Base-by-base conservation (phyloP, 768 basidiomycete genomes). In the Suillus clintonianus region DNA sequence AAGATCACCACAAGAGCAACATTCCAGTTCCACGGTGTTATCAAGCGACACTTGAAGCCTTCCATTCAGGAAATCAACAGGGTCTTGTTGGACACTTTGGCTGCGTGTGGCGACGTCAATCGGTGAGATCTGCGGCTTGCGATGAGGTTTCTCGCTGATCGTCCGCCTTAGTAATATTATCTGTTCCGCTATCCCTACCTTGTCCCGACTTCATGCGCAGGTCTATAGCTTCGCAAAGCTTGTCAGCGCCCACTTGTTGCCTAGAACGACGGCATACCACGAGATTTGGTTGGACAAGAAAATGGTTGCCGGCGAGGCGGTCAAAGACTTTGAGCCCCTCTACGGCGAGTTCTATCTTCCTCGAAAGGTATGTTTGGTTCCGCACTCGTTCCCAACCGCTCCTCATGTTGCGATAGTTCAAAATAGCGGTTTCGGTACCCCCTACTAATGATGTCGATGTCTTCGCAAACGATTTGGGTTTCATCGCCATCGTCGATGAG, bases 221-320 rank as follows among this genome's bases (percentile, higher is more conserved):
- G 94, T 95, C 15, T 94, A 87, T 71, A 83, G 89, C 43, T 97
- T 98, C 70, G 85, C 94, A 2, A 94, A 90, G 71, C 81, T 82
- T 63, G 85, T 96, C 71, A 95, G 94, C 77, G 86, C 89, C 64
- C 89, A 92, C 71, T 85, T 99, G 47, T 82, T 97, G 39, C 97
- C 97, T 24, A 84, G 88, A 51, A 98, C 96, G 5, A 87, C 88
- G 5, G 97, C 97, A 6, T 99, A 99, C 75, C 94, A 98, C 73
- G 97, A 99, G 78, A 99, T 99, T 66, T 99, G 97, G 97, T 82
- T 99, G 48, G 95, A 99, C 80, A 96, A 97, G 81, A 97, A 97
- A 81, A 79, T 95, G 69, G 91, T 99, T 58, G 94, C 91, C 5
- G 97, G 97, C 19, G 95, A 95, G 41, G 95, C 95, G 6, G 77